Evolutionary conservation across 2,329 filamentous ascomycete genomes (phyloP).

Genomic region (Botrytis fabae): DNA sequence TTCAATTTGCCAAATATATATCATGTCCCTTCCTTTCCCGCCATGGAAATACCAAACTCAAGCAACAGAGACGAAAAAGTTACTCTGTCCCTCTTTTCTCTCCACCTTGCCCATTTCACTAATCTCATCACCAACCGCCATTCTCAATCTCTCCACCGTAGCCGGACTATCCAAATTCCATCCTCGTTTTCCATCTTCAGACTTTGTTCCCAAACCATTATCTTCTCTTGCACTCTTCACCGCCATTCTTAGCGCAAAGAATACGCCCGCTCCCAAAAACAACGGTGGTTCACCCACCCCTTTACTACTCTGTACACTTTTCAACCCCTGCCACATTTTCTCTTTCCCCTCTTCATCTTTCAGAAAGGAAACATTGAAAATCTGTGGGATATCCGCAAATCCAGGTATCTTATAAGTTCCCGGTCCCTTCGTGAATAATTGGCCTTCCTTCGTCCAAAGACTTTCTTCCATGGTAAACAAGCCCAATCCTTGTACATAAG

Average conservation of each 20-base stretch:
- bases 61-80: conserved; percentile 38
- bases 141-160: conserved; percentile 51
- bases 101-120: conserved; percentile 38
- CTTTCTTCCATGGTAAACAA: conserved; percentile 77
- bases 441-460: conserved; percentile 62
- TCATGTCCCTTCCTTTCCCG: too few relatives aligned
- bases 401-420: conserved; percentile 85
- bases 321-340: conserved; percentile 49
- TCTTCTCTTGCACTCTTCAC: conserved; percentile 51
- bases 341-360: conserved; percentile 45
- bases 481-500: conserved; percentile 77
- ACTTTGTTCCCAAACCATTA: conserved; percentile 50
- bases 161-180: conserved; percentile 51
- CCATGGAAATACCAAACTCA: background rate
- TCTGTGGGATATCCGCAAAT: conserved; percentile 82
- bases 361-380: conserved; percentile 45
- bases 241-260: conserved; percentile 55
- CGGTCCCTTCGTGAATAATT: conserved; percentile 64
- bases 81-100: conserved; percentile 35
- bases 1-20: background rate
- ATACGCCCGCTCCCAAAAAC: conserved; percentile 54
- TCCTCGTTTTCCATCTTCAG: conserved; percentile 48
- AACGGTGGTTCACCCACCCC: conserved; percentile 63
- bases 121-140: conserved; percentile 43
- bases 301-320: conserved; percentile 55